These are phyloP conservation scores for Podospora sp. DNA, from an alignment of 495 filamentous ascomycete species.

Conservation along the genomic window DNA sequence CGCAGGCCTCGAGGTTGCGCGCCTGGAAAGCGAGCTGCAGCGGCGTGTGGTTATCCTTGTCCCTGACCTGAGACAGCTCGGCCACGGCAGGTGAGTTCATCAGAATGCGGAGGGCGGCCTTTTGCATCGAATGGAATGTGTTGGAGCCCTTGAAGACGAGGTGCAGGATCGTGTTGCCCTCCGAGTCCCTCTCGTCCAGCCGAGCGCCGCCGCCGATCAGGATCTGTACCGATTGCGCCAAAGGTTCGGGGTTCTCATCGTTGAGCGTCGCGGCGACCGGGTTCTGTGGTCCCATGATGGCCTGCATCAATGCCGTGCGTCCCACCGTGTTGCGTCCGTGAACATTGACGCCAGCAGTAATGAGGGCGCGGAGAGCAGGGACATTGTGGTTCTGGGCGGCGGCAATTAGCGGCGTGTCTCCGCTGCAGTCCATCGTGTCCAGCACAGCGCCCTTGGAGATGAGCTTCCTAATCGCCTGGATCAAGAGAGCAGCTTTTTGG, in stretches of 20 bases:
- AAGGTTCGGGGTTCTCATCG: conserved; percentile 9
- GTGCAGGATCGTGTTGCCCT: conserved; percentile 30
- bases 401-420: conserved; percentile 37
- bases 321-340: conserved; percentile 25
- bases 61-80: conserved; percentile 15
- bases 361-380: conserved; percentile 27
- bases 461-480: conserved; percentile 36
- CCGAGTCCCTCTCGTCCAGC: conserved; percentile 22
- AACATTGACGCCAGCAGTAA: conserved; percentile 26
- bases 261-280: conserved; percentile 6
- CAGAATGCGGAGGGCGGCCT: conserved; percentile 24
- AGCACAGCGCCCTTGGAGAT: conserved; percentile 34
- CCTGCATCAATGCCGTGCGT: conserved; percentile 23
- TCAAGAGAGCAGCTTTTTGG: conserved; percentile 14
- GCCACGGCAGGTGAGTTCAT: conserved; percentile 25
- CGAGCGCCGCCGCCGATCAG: conserved; percentile 28
- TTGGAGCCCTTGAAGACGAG: conserved; percentile 29
- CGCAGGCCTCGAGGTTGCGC: conserved; percentile 26
- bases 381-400: conserved; percentile 30
- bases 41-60: conserved; percentile 20
- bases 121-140: conserved; percentile 13
- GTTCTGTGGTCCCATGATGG: conserved; percentile 26
- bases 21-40: conserved; percentile 20
- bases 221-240: conserved; percentile 22
- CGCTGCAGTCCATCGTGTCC: conserved; percentile 31